Base-by-base conservation (phyloP, 2,329 filamentous ascomycete species). In the Colletotrichum liriopes region DNA sequence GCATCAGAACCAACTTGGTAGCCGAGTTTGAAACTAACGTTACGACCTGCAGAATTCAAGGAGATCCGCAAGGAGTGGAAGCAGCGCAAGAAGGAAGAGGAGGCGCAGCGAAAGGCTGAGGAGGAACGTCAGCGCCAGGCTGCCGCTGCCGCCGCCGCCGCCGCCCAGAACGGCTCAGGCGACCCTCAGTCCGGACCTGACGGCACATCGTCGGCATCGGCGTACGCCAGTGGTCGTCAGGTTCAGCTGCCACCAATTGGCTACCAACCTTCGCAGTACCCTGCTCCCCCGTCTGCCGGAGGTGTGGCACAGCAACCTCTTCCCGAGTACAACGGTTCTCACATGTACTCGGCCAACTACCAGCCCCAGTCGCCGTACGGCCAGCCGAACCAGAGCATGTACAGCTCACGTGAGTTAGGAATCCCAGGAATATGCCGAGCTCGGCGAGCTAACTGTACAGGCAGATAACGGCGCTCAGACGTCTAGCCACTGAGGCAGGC, bases 61-160 rank as follows among this genome's bases (percentile, higher is more conserved):
- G 96, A 99, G 80, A 98, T 98, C 73, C 93, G 96, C 75, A 98
- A 98, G 81, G 96, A 98, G 80, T 99, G 96, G 96, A 99, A 98
- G 86, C 94, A 94, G 49, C 94, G 96, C 79, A 98, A 98, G 90
- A 99, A 99, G 94, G 96, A 98, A 82, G 96, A 98, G 78, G 96
- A 98, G 76, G 92, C 92, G 63, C 89, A 91, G 77, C 93, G 95
- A 79, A 98, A 98, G 86, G 93, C 93, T 16, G 94, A 95, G 12
- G 96, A 98, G 75, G 95, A 98, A 80, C 93, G 95, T 68, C 92
- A 91, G 82, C 89, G 87, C 20, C 83, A 86, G 60, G 81, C 81
- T 9, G 80, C 80, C 1, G 81, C 80, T 0, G 77, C 76, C 3
- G 82, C 81, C 2, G 81, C 82, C 14, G 89, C 89, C 39, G 91